A percentile compares a stretch with the other conserved stretches of the same genome.
phyloP scores from a whole-genome alignment of 306 rosid species.

The Abrus pulchellus region DNA sequence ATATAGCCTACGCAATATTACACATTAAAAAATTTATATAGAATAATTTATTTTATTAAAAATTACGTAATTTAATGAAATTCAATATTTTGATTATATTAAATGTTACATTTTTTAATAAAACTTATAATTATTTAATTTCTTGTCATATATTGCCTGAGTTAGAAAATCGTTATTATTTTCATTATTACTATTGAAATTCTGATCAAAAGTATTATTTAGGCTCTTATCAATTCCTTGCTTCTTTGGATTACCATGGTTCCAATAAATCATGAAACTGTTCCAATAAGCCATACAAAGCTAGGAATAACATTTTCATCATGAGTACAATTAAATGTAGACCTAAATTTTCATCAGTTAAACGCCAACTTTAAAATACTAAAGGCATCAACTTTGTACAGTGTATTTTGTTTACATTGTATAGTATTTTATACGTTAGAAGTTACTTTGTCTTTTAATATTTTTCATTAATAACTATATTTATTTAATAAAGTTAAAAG shows the following conservation, averaged over 20 bases:
- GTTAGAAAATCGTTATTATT: no score
- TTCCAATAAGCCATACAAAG: not conserved
- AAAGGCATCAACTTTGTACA: not conserved
- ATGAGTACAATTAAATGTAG: no score
- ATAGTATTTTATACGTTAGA: not conserved
- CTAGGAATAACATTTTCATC: not conserved
- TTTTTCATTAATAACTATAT: not conserved
- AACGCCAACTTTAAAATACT: no score
- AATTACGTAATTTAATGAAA: no score
- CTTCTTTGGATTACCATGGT: not conserved
- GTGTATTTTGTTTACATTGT: not conserved
- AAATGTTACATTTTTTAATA: no score
- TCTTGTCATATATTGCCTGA: no score
- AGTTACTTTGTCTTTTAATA: not conserved
- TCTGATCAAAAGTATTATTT: not conserved
- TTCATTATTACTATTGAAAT: not conserved
- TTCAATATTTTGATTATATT: no score
- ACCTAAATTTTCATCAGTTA: no score
- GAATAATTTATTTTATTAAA: no score
- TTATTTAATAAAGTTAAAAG: not conserved
- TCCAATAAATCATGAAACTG: not conserved
- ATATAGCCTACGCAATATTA: no score
- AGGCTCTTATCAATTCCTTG: not conserved
- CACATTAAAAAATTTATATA: no score
- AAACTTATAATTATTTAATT: no score